Conservation (phyloP, 108 stramenopile genomes). For the Pseudonitzschia delicatissima region DNA sequence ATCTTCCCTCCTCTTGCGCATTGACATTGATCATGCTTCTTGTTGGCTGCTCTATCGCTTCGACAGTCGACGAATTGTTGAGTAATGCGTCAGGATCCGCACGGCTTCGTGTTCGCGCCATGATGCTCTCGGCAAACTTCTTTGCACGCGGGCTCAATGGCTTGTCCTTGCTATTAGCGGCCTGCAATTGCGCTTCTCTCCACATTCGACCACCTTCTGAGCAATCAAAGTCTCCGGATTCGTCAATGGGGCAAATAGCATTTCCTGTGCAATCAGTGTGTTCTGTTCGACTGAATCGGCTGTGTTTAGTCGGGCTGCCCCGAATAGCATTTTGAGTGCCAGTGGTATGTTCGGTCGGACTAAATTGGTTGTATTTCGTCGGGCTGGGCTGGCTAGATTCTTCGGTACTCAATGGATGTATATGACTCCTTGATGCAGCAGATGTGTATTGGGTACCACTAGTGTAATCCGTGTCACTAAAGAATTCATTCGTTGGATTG, state of each 20-base stretch:
- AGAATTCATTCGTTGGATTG: neutral
- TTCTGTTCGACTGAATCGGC: slow-evolving; percentile 2
- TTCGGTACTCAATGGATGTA: neutral
- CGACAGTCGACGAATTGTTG: neutral
- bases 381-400: neutral
- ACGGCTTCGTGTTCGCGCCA: slow-evolving; percentile 37
- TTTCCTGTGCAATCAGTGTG: neutral
- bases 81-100: slow-evolving; percentile 31
- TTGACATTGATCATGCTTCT: slow-evolving; percentile 28
- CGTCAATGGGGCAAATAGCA: neutral
- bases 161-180: slow-evolving; percentile 1
- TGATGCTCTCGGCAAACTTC: slow-evolving; percentile 33
- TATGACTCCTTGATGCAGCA: neutral
- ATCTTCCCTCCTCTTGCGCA: slow-evolving; percentile 27
- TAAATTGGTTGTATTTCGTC: neutral
- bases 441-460: no score
- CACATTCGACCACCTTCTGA: slow-evolving; percentile 4
- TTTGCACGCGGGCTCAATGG: slow-evolving; percentile 13
- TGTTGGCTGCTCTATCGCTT: neutral
- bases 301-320: neutral
- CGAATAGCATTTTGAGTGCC: neutral
- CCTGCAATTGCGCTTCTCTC: neutral
- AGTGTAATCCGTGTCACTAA: neutral
- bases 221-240: neutral
- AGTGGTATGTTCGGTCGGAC: slow-evolving; percentile 5